These are phyloP conservation scores for Monilinia polystroma DNA, from an alignment of 2,329 filamentous ascomycete genomes.

Conservation along the genomic window DNA sequence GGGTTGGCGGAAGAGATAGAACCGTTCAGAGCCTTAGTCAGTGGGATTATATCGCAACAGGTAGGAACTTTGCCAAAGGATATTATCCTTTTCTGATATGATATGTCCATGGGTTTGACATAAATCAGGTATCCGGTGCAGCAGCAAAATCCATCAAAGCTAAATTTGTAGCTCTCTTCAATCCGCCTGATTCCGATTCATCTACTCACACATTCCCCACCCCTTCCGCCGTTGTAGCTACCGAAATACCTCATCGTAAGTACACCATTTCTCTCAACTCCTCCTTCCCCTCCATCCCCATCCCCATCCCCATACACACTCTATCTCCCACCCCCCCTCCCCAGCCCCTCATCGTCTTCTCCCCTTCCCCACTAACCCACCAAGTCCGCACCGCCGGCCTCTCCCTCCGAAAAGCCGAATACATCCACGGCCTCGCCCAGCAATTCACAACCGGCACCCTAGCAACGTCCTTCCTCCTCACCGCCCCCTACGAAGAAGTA, in stretches of 20 bases:
- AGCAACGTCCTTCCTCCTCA: slow-evolving; percentile 70
- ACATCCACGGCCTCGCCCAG: slow-evolving; percentile 79
- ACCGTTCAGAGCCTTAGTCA: slow-evolving; percentile 79
- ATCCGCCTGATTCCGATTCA: slow-evolving; percentile 41
- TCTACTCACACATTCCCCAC: slow-evolving; percentile 61
- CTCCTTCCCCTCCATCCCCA: background rate
- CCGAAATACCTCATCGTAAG: slow-evolving; percentile 51
- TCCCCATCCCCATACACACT: background rate
- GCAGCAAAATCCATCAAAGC: slow-evolving; percentile 86
- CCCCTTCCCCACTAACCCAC: slow-evolving; percentile 61
- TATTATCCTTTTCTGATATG: background rate
- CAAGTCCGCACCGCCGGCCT: slow-evolving; percentile 80
- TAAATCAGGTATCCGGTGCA: slow-evolving; percentile 70
- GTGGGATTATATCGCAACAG: slow-evolving; percentile 93
- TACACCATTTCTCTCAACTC: background rate
- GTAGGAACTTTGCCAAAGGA: slow-evolving; percentile 26
- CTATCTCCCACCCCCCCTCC: slow-evolving; percentile 3
- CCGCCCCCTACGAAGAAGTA: slow-evolving; percentile 81
- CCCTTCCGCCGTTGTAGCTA: slow-evolving; percentile 67
- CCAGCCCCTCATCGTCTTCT: slow-evolving; percentile 71
- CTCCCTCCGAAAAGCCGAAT: slow-evolving; percentile 93
- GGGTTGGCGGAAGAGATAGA: slow-evolving; percentile 83
- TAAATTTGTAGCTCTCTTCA: slow-evolving; percentile 77
- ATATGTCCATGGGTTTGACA: background rate
- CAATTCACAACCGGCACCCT: slow-evolving; percentile 78